phyloP scores from a whole-genome alignment of 1,284 basidiomycete species.

The Phellinidium pouzarii region DNA sequence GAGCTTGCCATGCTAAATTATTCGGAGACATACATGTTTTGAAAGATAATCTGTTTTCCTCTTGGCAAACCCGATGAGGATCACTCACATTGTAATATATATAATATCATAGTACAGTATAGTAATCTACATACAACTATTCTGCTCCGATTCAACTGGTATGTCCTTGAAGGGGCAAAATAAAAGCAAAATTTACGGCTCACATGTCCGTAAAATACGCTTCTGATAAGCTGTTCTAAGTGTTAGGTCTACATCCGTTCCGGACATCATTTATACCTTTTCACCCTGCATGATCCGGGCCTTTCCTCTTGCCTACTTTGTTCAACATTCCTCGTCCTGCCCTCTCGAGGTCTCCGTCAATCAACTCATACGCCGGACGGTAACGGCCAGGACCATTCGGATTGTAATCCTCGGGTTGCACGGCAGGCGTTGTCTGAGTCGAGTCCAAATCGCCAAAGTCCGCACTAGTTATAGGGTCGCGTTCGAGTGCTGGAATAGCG shows the following conservation, averaged over 20 bases:
- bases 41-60: no score
- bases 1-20: no score
- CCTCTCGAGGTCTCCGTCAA: constrained; percentile 74
- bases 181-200: no score
- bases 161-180: no score
- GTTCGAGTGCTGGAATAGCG: neutral
- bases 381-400: constrained; percentile 40
- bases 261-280: neutral
- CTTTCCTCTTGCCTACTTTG: neutral
- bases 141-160: neutral
- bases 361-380: constrained; percentile 73
- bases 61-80: no score
- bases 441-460: constrained; percentile 6
- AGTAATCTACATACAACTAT: neutral
- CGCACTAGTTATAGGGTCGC: neutral
- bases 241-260: neutral
- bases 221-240: neutral
- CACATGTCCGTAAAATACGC: neutral
- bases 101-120: neutral
- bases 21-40: no score
- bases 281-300: neutral
- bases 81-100: neutral
- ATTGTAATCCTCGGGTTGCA: constrained; percentile 6
- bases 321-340: constrained; percentile 40
- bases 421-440: constrained; percentile 6